Base-by-base conservation (phyloP, 2,329 filamentous ascomycete species). In the Fusarium pseudonygamai region DNA sequence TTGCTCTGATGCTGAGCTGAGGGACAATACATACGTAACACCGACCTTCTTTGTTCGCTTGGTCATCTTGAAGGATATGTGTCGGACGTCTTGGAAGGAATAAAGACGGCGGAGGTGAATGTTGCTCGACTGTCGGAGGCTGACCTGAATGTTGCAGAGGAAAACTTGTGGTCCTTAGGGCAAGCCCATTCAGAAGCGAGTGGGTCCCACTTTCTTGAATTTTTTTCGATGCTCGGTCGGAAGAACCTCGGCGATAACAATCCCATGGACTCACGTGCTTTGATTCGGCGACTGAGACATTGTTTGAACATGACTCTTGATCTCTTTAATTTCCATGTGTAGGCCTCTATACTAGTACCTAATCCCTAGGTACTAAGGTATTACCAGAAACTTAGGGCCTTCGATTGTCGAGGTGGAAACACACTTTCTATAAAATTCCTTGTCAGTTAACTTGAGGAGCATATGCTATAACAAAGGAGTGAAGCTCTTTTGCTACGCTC, bases 1-100 rank as follows among this genome's bases (percentile, higher is more conserved):
- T 55, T 69, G 49, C 49, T 50, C 49, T 16, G 28, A 55, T 45
- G 56, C 67, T 55, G 62, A 58, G 63, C 63, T 49, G 34, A 55
- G 69, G 59, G 36, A 26, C 30, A 39, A 76, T 80, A 84, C 83
- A 72, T 82, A 84, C 83, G 96, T 98, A 86, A 98, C 95, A 86
- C 94, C 94, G 92, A 97, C 95, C 93, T 97, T 97, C 93, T 85
- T 97, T 79, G 94, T 97, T 89, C 94, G 92, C 91, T 96, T 96
- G 86, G 93, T 94, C 93, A 96, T 96, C 87, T 92, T 94, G 89
- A 85, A 86, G 83, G 84, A 74, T 78, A 71, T 82, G 80, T 82
- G 80, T 78, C 78, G 75, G 78, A 77, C 77, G 71, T 79, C 78
- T 78, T 80, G 78, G 77, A 78, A 76, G 78, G 76, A 75, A 77